Evolutionary conservation across 2,329 filamentous ascomycete species (phyloP), one percentile per base, ranked within the genome.

Genomic region (Bipolaris cookei): DNA sequence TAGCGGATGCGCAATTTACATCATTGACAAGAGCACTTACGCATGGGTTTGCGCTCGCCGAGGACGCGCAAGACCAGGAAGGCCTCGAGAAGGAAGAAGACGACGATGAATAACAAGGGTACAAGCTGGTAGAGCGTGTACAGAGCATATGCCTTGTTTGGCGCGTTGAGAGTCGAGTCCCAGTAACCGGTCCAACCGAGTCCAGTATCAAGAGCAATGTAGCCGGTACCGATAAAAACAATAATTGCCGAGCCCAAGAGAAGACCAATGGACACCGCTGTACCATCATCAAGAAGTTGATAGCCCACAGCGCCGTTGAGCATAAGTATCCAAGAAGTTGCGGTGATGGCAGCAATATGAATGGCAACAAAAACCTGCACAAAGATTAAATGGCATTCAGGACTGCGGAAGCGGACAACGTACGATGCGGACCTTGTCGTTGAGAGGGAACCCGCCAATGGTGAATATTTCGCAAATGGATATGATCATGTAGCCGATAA

Each of bases 381-480:
- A 2, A 10, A 30, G 23, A 20, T 59, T 42, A 47, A 60, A 21
- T 44, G 14, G 6, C n/a, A 7, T 13, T 14, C 16, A 6, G n/a
- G 14, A 13, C 39, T 14, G 41, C 20, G 18, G 28, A 28, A 14
- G 30, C 3, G 16, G 20, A 14, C 54, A 45, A 81, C 88, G 63
- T 83, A 90, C 92, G 69, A 90, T 84, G 74, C 92, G 87, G 56
- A 91, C 90, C 47, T 79, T 86, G 50, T 83, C 79, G 65, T 85
- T 81, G 18, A 97, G 79, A 2, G 94, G 92, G 69, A 99, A 94
- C 28, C 89, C 90, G 66, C 95, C 95, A 34, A 98, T 88, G 0
- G 92, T 93, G 79, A 99, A 97, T 71, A 99, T 97, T 77, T 98
- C 95, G 79, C 93, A 97, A 70, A 99, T 90, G 69, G 90, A 88